A percentile compares a stretch with the other conserved stretches of the same genome.
Conservation (phyloP, 192 early-diverging fungal species). For the Oehlia diaphana region DNA sequence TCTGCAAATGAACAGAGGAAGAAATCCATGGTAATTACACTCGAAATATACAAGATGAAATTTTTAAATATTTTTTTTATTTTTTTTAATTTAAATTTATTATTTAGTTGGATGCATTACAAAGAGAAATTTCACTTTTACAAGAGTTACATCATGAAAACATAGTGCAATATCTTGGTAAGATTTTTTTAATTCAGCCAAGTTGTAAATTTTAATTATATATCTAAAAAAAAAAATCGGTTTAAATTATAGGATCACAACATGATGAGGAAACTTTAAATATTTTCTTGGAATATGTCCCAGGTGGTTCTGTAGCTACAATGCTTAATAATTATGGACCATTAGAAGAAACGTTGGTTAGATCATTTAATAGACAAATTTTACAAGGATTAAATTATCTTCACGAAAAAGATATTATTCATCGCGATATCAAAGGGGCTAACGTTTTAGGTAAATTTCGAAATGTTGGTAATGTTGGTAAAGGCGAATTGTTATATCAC, state of each 20-base stretch:
- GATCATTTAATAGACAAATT: constrained; percentile 87
- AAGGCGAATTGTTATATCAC: not conserved
- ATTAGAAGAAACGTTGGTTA: constrained; percentile 81
- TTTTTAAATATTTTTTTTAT: not conserved
- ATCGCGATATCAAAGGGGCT: constrained; percentile 98
- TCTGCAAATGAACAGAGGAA: constrained; percentile 71
- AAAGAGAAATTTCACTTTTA: constrained; percentile 87
- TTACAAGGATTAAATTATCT: constrained; percentile 92
- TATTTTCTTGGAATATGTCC: constrained; percentile 97
- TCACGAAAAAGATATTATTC: constrained; percentile 92
- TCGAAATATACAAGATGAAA: not conserved
- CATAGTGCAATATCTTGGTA: constrained; percentile 93
- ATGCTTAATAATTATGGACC: constrained; percentile 84
- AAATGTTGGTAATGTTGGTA: not conserved
- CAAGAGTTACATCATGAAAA: constrained; percentile 92
- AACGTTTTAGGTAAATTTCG: constrained; percentile 69
- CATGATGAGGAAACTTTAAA: constrained; percentile 73
- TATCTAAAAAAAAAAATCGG: not conserved
- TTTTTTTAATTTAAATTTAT: not conserved
- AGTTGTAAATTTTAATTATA: no score
- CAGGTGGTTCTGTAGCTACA: constrained; percentile 92
- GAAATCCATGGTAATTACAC: constrained; percentile 58
- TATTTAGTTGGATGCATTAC: constrained; percentile 69
- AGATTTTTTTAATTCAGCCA: not conserved
- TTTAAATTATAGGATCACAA: constrained; percentile 67